Base-by-base conservation (phyloP, 331 rosid genomes). In the Rhamnella rubrinervis region DNA sequence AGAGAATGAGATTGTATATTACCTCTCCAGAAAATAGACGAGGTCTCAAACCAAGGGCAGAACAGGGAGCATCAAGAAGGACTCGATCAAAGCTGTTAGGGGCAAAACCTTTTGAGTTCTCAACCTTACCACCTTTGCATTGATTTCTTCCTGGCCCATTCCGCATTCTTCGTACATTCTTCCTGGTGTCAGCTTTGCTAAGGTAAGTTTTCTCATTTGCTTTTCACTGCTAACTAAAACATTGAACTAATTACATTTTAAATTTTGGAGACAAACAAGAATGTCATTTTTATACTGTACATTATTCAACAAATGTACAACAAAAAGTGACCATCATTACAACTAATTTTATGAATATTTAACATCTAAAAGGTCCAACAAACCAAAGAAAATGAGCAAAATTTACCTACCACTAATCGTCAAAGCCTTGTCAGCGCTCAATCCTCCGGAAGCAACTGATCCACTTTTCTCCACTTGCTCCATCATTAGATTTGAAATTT, bases 1-100 rank as follows among this genome's bases (percentile, higher is more conserved):
- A 8, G 16, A 4, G 13, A 55, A 31, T 23, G 6, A 18, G 69
- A 67, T 58, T 70, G 50, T 80, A 73, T 51, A 73, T 51, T 88
- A 88, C 98, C 97, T 84, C 88, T 78, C 91, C 96, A 68, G 96
- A 66, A 83, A 93, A 93, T 19, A 93, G 77, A n/a, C 96, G 86
- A 77, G 95, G 97, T 84, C 97, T 88, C 85, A 91, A 85, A 75
- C 96, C 98, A 71, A 93, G 89, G 74, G 98, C 98, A 67, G 98
- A 93, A 78, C 98, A 93, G 15, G 97, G 95, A 81, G 95, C 98
- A 77, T 93, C 98, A 59, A 87, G 97, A 86, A 93, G 98, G 58
- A 93, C 97, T 70, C 92, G 91, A 68, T 93, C 98, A 85, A 90
- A 93, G 81, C 95, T 93, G 78, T 81, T 69, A 57, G 96, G 91